Conservation (phyloP, 495 filamentous ascomycete genomes). For the Penicillium steckii region DNA sequence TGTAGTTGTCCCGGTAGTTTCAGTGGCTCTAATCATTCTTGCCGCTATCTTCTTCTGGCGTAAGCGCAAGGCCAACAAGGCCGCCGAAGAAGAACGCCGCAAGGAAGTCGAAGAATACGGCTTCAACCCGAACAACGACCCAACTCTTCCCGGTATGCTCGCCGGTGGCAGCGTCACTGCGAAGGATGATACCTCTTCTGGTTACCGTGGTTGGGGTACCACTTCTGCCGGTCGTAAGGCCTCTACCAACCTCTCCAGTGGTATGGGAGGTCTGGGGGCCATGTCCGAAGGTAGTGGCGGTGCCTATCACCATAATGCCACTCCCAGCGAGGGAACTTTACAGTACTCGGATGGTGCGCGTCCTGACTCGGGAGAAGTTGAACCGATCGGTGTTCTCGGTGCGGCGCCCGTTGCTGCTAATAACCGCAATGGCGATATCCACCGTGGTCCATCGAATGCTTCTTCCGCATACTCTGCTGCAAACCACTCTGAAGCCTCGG, state of each 20-base stretch:
- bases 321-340: slow-evolving; percentile 65
- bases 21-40: slow-evolving; percentile 78
- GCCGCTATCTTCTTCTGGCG: slow-evolving; percentile 81
- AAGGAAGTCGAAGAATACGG: slow-evolving; percentile 97
- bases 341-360: slow-evolving; percentile 64
- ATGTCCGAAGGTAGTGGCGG: slow-evolving; percentile 68
- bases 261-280: slow-evolving; percentile 63
- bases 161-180: slow-evolving; percentile 46
- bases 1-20: slow-evolving; percentile 88
- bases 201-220: slow-evolving; percentile 96
- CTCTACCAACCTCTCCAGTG: slow-evolving; percentile 84
- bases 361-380: slow-evolving; percentile 64
- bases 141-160: slow-evolving; percentile 62
- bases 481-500: slow-evolving; percentile 80
- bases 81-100: slow-evolving; percentile 79
- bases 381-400: slow-evolving; percentile 75
- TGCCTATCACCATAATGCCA: slow-evolving; percentile 57
- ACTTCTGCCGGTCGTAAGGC: slow-evolving; percentile 77
- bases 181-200: slow-evolving; percentile 68
- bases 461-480: slow-evolving; percentile 91
- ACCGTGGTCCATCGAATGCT: slow-evolving; percentile 90
- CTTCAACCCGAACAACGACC: slow-evolving; percentile 94
- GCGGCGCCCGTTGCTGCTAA: slow-evolving; percentile 61
- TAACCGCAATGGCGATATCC: slow-evolving; percentile 65
- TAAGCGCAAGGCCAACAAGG: slow-evolving; percentile 78